Conservation (phyloP, 768 basidiomycete genomes). For the Russula abietina region DNA sequence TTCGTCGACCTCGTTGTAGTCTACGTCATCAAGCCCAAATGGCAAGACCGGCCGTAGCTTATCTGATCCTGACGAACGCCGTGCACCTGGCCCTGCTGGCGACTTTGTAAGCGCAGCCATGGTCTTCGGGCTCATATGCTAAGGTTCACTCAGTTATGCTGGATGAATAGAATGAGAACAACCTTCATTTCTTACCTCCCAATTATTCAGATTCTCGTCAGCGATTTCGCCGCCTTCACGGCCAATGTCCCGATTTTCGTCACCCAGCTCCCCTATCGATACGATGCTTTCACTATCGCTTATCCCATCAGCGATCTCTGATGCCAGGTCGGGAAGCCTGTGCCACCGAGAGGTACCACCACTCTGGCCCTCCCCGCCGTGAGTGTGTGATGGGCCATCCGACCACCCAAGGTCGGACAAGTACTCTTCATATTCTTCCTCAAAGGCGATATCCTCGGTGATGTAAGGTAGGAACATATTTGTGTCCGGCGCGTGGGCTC, state of each 20-base stretch:
- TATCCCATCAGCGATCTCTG: constrained; percentile 79
- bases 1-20: constrained; percentile 52
- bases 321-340: constrained; percentile 70
- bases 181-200: constrained; percentile 68
- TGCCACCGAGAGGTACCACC: constrained; percentile 65
- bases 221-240: constrained; percentile 56
- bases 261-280: constrained; percentile 81
- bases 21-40: constrained; percentile 71
- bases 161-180: neutral
- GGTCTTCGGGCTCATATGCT: constrained; percentile 94
- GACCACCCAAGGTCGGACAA: constrained; percentile 80
- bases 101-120: constrained; percentile 92
- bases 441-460: constrained; percentile 89
- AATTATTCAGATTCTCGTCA: constrained; percentile 87
- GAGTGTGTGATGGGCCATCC: constrained; percentile 44
- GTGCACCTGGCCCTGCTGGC: constrained; percentile 56
- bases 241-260: constrained; percentile 60
- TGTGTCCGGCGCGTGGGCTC: constrained; percentile 78
- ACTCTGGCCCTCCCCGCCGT: constrained; percentile 34
- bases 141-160: constrained; percentile 2
- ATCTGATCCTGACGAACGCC: constrained; percentile 70
- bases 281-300: constrained; percentile 93
- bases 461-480: constrained; percentile 86
- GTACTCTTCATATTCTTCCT: constrained; percentile 96
- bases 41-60: constrained; percentile 79